Evolutionary conservation across 768 basidiomycete species (phyloP).

Genomic region (Tricholomella constricta): DNA sequence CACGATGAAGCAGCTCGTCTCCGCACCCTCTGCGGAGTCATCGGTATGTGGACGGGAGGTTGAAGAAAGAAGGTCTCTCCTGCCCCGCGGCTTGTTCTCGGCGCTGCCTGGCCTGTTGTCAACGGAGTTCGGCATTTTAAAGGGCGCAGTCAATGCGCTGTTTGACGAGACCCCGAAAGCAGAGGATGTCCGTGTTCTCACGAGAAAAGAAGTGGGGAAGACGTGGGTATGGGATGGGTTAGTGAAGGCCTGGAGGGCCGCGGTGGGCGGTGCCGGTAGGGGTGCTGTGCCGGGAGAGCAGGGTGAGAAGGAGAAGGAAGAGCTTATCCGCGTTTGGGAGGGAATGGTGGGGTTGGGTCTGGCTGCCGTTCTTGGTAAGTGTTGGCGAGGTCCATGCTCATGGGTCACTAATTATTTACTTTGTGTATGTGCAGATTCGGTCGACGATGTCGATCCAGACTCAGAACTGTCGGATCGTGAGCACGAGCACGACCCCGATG

Average conservation of each 20-base stretch:
- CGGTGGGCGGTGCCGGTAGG: conserved; percentile 4
- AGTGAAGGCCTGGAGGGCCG: conserved; percentile 18
- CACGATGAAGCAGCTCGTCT: conserved; percentile 42
- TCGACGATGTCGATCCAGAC: conserved; percentile 33
- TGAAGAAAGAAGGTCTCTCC: conserved; percentile 36
- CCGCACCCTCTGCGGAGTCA: conserved; percentile 9
- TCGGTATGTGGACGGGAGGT: conserved; percentile 5
- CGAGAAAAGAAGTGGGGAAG: conserved; percentile 58
- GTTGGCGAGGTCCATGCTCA: not conserved
- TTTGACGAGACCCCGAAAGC: conserved; percentile 55
- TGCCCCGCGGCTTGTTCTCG: conserved; percentile 57
- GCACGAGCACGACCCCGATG: conserved; percentile 35
- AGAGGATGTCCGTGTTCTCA: conserved; percentile 58
- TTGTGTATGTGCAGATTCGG: conserved; percentile 36
- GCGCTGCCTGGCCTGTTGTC: conserved; percentile 57
- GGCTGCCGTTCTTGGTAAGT: conserved; percentile 46
- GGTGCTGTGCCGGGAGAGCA: not conserved
- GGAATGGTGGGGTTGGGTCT: conserved; percentile 55
- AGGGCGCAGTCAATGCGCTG: conserved; percentile 49
- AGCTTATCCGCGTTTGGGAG: conserved; percentile 53
- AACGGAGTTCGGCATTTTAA: conserved; percentile 50
- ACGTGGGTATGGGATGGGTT: conserved; percentile 33
- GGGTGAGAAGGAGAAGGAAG: conserved; percentile 13
- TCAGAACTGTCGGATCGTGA: conserved; percentile 29
- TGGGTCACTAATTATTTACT: conserved; percentile 1